These are phyloP conservation scores for Tricladium varicosporioides DNA, from an alignment of 2,329 filamentous ascomycete genomes.

Conservation along the genomic window DNA sequence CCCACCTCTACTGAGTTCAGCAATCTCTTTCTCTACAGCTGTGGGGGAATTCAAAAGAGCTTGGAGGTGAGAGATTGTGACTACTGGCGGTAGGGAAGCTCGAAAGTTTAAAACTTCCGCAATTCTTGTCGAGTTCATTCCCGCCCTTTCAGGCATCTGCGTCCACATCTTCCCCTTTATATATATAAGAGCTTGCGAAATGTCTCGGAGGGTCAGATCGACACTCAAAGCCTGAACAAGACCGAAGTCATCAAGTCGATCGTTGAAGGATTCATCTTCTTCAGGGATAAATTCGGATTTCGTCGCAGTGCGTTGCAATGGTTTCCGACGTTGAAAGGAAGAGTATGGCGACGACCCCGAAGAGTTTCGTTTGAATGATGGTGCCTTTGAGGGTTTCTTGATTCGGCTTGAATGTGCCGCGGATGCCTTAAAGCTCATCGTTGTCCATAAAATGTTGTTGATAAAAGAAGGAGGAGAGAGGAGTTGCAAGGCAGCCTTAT, in stretches of 20 bases:
- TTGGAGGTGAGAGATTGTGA: constrained; percentile 65
- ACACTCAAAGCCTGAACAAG: constrained; percentile 52
- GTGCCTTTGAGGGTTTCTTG: constrained; percentile 29
- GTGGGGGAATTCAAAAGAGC: constrained; percentile 62
- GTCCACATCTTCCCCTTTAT: constrained; percentile 63
- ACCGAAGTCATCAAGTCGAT: constrained; percentile 60
- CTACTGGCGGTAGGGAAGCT: constrained; percentile 57
- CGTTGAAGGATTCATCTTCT: constrained; percentile 40
- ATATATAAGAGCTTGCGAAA: constrained; percentile 63
- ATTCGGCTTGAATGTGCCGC: constrained; percentile 33
- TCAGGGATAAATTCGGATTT: constrained; percentile 16
- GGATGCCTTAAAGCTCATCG: constrained; percentile 32
- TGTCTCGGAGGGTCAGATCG: constrained; percentile 57
- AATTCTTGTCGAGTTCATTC: constrained; percentile 63
- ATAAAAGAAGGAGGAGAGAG: not conserved
- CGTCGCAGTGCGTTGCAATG: constrained; percentile 18
- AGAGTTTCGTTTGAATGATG: constrained; percentile 28
- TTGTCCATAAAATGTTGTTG: not conserved
- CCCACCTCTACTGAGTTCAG: constrained; percentile 55
- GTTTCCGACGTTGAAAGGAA: constrained; percentile 30
- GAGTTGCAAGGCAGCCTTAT: constrained; percentile 4
- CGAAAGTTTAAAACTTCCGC: constrained; percentile 64
- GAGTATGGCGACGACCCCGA: constrained; percentile 28
- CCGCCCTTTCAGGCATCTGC: constrained; percentile 55
- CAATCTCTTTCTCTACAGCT: constrained; percentile 64